Percentiles rank a stretch among this genome's conserved stretches.
These are phyloP conservation scores for Boletus rubropictus DNA, from an alignment of 768 basidiomycete genomes.

Conservation along the genomic window DNA sequence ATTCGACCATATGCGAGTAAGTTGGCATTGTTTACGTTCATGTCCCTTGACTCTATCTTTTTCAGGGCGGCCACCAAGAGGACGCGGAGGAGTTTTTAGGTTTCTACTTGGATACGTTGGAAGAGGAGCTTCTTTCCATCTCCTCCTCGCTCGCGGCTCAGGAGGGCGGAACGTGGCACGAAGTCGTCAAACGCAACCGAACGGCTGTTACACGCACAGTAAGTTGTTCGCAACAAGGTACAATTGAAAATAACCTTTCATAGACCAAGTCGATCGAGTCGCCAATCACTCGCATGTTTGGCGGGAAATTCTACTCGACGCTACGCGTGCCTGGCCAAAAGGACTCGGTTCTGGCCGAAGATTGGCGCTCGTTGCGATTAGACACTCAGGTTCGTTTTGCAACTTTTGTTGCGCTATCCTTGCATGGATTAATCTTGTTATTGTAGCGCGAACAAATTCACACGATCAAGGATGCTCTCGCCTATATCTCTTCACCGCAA, in stretches of 20 bases:
- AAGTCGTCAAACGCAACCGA: conserved; percentile 88
- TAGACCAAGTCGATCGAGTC: conserved; percentile 79
- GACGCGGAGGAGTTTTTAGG: conserved; percentile 99
- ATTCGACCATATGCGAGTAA: conserved; percentile 87
- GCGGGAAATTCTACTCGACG: conserved; percentile 85
- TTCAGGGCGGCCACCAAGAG: conserved; percentile 86
- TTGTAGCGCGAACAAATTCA: conserved; percentile 63
- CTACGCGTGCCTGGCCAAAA: conserved; percentile 75
- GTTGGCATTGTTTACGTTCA: conserved; percentile 26
- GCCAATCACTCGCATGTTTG: conserved; percentile 88
- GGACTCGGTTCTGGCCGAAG: conserved; percentile 85
- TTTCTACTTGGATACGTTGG: conserved; percentile 90
- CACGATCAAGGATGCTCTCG: conserved; percentile 79
- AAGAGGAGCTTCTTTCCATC: conserved; percentile 83
- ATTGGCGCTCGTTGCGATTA: conserved; percentile 82
- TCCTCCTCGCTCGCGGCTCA: conserved; percentile 41
- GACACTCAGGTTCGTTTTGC: conserved; percentile 69
- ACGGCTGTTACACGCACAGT: conserved; percentile 76
- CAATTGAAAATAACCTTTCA: background rate
- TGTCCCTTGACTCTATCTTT: conserved; percentile 1
- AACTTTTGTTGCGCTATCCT: background rate
- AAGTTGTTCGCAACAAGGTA: conserved; percentile 26
- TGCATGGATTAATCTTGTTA: background rate
- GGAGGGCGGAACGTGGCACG: conserved; percentile 78
- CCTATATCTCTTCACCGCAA: conserved; percentile 73